A percentile compares a stretch with the other conserved stretches of the same genome.
Evolutionary conservation across 768 basidiomycete genomes (phyloP).

Genomic region (Boletus coccyginus): DNA sequence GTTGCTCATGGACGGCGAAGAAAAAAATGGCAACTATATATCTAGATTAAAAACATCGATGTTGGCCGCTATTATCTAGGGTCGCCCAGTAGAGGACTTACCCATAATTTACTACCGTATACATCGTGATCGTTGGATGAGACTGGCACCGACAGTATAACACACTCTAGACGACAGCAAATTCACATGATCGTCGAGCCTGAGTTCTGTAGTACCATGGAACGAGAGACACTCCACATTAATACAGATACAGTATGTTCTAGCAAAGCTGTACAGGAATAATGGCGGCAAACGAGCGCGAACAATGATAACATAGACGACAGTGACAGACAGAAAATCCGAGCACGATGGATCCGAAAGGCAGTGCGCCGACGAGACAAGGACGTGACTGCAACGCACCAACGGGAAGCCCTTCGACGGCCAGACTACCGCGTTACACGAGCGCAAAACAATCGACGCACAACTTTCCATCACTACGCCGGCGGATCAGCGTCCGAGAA

Average conservation of each 20-base stretch:
- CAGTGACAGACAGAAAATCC: neutral
- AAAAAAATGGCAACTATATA: neutral
- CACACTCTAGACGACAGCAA: too few relatives aligned
- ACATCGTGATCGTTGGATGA: neutral
- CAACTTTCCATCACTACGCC: constrained; percentile 29
- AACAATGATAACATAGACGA: constrained; percentile 5
- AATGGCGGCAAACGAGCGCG: constrained; percentile 1
- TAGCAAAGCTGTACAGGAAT: constrained; percentile 3
- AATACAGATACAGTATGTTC: constrained; percentile 12
- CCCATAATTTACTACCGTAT: neutral
- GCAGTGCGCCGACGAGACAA: neutral
- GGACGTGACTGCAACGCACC: neutral
- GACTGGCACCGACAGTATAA: too few relatives aligned
- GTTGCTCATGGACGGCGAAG: neutral
- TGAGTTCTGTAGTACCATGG: neutral
- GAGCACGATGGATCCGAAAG: neutral
- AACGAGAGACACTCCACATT: neutral
- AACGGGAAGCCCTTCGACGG: neutral
- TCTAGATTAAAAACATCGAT: neutral
- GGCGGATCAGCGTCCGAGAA: constrained; percentile 8
- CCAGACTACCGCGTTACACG: constrained; percentile 6
- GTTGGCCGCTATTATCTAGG: neutral
- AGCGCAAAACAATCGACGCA: constrained; percentile 32
- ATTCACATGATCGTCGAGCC: neutral
- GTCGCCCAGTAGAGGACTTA: neutral